Percentiles rank a stretch among this genome's conserved stretches.
phyloP scores from a whole-genome alignment of 202 grass and related monocot genomes.

The Musa balbisiana region DNA sequence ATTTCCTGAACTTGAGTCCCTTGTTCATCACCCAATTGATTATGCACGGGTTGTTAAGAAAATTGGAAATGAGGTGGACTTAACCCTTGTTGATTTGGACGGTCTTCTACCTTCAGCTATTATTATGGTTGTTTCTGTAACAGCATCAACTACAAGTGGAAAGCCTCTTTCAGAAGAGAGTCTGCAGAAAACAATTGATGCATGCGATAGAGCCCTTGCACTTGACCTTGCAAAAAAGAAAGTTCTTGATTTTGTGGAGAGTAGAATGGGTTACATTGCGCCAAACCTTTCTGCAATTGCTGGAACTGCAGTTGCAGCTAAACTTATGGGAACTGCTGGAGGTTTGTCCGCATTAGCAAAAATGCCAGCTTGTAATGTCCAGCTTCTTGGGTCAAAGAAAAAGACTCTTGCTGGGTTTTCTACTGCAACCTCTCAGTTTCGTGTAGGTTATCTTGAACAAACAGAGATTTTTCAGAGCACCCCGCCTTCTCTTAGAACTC shows the following conservation, averaged over 20 bases:
- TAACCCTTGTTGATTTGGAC: conserved; percentile 79
- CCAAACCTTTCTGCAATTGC: conserved; percentile 76
- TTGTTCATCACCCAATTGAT: conserved; percentile 80
- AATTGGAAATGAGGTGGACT: conserved; percentile 80
- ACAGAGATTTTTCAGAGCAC: conserved; percentile 78
- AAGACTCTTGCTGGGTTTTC: conserved; percentile 82
- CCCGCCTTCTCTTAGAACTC: conserved; percentile 53
- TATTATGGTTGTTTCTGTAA: conserved; percentile 78
- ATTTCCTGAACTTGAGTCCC: conserved; percentile 75
- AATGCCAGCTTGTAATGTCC: conserved; percentile 88
- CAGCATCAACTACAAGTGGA: conserved; percentile 79
- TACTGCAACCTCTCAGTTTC: conserved; percentile 58
- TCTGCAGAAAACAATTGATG: conserved; percentile 59
- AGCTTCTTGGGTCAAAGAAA: conserved; percentile 65
- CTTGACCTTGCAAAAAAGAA: conserved; percentile 84
- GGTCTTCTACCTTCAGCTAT: conserved; percentile 78
- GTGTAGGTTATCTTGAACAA: conserved; percentile 77
- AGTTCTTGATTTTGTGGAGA: conserved; percentile 80
- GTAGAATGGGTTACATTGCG: conserved; percentile 75
- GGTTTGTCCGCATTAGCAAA: conserved; percentile 66
- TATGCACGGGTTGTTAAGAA: conserved; percentile 90
- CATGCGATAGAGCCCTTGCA: conserved; percentile 65
- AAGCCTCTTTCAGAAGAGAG: conserved; percentile 66
- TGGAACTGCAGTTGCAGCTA: conserved; percentile 68
- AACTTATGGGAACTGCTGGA: conserved; percentile 75